Percentiles rank a stretch among this genome's conserved stretches.
phyloP scores from a whole-genome alignment of 495 filamentous ascomycete genomes.

The Penicillium cinerascens region DNA sequence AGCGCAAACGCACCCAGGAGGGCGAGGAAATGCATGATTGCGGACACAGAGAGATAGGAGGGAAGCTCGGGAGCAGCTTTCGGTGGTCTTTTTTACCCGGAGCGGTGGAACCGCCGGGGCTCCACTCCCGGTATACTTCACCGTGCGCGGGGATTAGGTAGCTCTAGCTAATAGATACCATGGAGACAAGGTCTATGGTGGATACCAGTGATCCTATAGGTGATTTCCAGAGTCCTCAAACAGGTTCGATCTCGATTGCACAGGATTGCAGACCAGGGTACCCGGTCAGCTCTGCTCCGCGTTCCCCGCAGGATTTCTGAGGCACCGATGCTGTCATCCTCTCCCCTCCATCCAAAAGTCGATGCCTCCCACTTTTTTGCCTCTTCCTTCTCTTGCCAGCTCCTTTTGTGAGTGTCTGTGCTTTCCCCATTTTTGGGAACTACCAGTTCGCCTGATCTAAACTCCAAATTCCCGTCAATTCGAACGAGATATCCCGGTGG shows the following conservation, averaged over 20 bases:
- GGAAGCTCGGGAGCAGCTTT: not conserved
- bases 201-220: not conserved
- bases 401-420: not conserved
- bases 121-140: not conserved
- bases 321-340: not conserved
- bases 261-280: not conserved
- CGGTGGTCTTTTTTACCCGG: not conserved
- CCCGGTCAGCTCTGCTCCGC: slow-evolving; percentile 5
- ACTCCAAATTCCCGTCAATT: not conserved
- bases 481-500: not conserved
- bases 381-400: not conserved
- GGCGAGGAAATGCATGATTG: slow-evolving; percentile 26
- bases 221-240: not conserved
- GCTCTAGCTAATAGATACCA: too few species aligned
- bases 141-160: not conserved
- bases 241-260: not conserved
- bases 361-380: not conserved
- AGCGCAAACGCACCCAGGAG: slow-evolving; percentile 17
- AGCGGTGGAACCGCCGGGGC: not conserved
- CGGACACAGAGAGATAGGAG: not conserved
- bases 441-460: not conserved
- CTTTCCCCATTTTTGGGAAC: not conserved
- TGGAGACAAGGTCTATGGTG: not conserved
- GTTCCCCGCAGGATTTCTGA: not conserved
- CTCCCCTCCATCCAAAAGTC: not conserved